A percentile compares a stretch with the other conserved stretches of the same genome.
Conservation (phyloP, 116 monocot genomes). For the Iris pallida region DNA sequence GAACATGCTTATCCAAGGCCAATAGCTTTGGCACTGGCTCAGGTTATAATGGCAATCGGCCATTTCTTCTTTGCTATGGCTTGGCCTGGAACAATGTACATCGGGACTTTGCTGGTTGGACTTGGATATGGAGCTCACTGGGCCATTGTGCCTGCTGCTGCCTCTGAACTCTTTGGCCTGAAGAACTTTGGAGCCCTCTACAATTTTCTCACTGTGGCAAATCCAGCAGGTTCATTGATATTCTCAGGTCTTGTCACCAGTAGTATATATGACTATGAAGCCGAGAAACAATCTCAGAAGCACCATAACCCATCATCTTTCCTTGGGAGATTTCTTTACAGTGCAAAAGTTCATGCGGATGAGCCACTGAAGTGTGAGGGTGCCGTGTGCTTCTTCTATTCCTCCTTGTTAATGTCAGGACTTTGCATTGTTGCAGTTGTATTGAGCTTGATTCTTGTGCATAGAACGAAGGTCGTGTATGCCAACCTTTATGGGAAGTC, state of each 20-base stretch:
- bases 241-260: constrained; percentile 27
- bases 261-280: constrained; percentile 30
- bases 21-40: constrained; percentile 58
- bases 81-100: constrained; percentile 78
- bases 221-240: constrained; percentile 26
- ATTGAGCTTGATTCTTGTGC: constrained; percentile 59
- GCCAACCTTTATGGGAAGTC: constrained; percentile 28
- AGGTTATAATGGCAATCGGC: constrained; percentile 58
- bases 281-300: constrained; percentile 34
- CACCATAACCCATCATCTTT: constrained; percentile 11
- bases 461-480: constrained; percentile 62
- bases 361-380: constrained; percentile 50
- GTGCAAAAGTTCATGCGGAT: constrained; percentile 9
- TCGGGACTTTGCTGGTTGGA: constrained; percentile 65
- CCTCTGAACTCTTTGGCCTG: constrained; percentile 34
- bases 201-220: constrained; percentile 27
- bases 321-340: constrained; percentile 15
- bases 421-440: constrained; percentile 53
- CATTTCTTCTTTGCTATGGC: constrained; percentile 80
- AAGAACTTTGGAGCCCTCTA: constrained; percentile 21
- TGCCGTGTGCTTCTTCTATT: constrained; percentile 58
- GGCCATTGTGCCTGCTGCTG: constrained; percentile 81
- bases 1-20: constrained; percentile 74
- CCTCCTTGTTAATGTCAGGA: constrained; percentile 57
- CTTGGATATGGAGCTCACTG: constrained; percentile 87